A percentile compares a stretch with the other conserved stretches of the same genome.
These are phyloP conservation scores for Recurvomyces mirabilis DNA, from an alignment of 495 filamentous ascomycete genomes.

Conservation along the genomic window DNA sequence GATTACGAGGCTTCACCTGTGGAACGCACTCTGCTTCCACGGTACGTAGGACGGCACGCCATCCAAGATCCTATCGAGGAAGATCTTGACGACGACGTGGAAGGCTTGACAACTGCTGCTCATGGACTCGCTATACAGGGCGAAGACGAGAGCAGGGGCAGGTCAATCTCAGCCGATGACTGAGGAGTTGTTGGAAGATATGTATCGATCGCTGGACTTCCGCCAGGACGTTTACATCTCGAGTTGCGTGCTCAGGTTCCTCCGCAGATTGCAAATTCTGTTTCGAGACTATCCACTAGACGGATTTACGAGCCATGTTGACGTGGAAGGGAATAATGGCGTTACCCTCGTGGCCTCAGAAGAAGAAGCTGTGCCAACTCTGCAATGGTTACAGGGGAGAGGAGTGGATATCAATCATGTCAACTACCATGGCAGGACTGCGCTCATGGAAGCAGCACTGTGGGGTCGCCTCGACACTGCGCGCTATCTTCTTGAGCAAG, in stretches of 20 bases:
- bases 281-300: not conserved
- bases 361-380: not conserved
- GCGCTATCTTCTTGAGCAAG: not conserved
- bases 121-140: too few relatives aligned
- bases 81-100: too few relatives aligned
- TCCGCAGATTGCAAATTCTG: not conserved
- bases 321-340: not conserved
- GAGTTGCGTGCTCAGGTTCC: not conserved
- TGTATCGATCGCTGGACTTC: too few relatives aligned
- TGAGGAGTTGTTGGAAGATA: too few relatives aligned
- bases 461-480: not conserved
- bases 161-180: too few relatives aligned
- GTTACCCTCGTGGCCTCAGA: not conserved
- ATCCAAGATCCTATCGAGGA: too few relatives aligned
- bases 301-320: not conserved
- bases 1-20: too few relatives aligned
- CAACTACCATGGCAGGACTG: not conserved
- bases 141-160: too few relatives aligned
- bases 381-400: not conserved
- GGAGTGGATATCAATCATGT: not conserved
- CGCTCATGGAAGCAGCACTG: not conserved
- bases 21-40: too few relatives aligned
- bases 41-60: too few relatives aligned
- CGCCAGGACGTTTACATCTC: not conserved
- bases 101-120: too few relatives aligned